Base-by-base conservation (phyloP, 345 rosid genomes). In the Brassica rapa region DNA sequence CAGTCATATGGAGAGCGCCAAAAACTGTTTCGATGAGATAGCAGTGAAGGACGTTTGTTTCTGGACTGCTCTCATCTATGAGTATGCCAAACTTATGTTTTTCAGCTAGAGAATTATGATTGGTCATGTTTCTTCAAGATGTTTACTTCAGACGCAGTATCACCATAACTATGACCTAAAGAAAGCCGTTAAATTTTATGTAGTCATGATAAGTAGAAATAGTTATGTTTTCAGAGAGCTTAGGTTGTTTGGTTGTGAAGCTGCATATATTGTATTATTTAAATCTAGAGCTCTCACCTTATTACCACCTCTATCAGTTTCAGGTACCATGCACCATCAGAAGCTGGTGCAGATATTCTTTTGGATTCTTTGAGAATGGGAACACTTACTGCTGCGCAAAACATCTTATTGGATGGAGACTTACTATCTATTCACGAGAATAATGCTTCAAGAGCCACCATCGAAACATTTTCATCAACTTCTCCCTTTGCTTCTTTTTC, bases 1-100 rank as follows among this genome's bases (percentile, higher is more conserved):
- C 56, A 83, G 78, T 79, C 77, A 59, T 78, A 73, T 43, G 90
- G 83, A 80, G 39, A 33, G 39, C 37, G 37, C 39, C 39, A 5
- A 33, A 33, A 33, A 33, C 8, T 33, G 8, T 1, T 33, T 33
- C 39, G 8, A 6, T 33, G 8, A 33, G 8, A 33, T 33, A 33
- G 39, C 39, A 33, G 39, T 33, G 39, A 33, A 33, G 8, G 39
- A 6, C 8, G 39, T 5, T 33, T 8, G 1, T 33, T 6, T 33
- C 39, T 33, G 8, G 39, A 33, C 39, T 33, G 39, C 39, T 33
- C 39, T 33, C 8, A 33, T 33, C 39, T 33, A 8, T 5, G 39
- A 8, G 8, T 33, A 33, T 33, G 39, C 39, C 39, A 33, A 33
- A 33, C 46, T 27, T 27, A 27, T 27, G 4, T 27, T 27, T 27